Base-by-base conservation (phyloP, 83 land plant genomes). In the Isoetes engelmannii region DNA sequence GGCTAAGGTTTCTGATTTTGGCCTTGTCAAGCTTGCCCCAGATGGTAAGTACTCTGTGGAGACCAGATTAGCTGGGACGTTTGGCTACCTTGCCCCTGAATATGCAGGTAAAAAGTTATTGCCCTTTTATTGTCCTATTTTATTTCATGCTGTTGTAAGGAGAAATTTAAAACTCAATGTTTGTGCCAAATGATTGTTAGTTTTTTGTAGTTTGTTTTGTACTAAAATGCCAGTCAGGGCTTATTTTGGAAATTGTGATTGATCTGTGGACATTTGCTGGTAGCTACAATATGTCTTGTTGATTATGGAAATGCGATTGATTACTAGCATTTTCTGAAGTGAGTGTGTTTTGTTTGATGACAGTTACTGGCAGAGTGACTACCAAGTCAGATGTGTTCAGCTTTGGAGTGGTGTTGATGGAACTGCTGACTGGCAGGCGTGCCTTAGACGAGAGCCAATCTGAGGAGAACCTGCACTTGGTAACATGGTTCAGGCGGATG, bases 1-100 rank as follows among this genome's bases (percentile, higher is more conserved):
- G 60, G 87, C 85, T 4, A 87, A 87, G 56, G 90, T 87, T 45
- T 72, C 87, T 12, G 87, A 87, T 56, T 87, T 87, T 74, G 87
- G 87, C 9, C 74, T 87, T 15, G 87, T 87, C 47, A 71, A 82
- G 6, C 82, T 82, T 45, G 90, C 90, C 61, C 87, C 90, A 7
- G 84, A 80, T 58, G 82, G 83, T 10, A 78, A 77, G 48, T 62
- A 61, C 37, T 87, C 88, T 59, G 70, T 87, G 5, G 86, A 87
- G 91, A 88, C 82, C 58, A 75, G 81, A 57, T 60, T 85, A 67
- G 78, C 87, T 8, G 74, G 69, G 83, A 56, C 90, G 79, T 71
- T 89, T 86, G 45, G 92, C 82, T 7, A 64, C 82, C 37, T 89
- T 83, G 13, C 82, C 86, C 17, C 90, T 76, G 71, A 86, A 69